Conservation (phyloP, 2,329 filamentous ascomycete species). For the Rutstroemia sp. region DNA sequence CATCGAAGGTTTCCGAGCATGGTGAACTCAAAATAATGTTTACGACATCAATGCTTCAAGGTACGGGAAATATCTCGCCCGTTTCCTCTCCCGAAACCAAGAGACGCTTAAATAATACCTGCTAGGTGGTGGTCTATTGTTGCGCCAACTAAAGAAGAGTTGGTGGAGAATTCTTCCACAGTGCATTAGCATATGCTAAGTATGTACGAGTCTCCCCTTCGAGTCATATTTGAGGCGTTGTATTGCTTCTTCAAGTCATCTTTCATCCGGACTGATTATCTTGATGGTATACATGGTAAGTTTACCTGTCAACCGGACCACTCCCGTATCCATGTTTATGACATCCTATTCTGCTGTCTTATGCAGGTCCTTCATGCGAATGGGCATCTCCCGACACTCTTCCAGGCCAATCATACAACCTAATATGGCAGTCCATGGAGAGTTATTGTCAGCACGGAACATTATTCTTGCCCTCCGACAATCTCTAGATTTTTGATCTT, state of each 20-base stretch:
- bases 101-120: neutral
- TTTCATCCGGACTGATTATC: no score
- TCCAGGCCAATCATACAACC: neutral
- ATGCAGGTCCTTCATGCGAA: neutral
- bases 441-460: no score
- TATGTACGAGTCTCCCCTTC: no score
- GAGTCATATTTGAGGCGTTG: no score
- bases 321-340: neutral
- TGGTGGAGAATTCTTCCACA: neutral
- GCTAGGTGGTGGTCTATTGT: neutral
- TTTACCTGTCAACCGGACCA: neutral
- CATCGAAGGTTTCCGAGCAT: neutral
- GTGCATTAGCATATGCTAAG: neutral
- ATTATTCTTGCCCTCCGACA: no score
- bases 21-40: neutral
- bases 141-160: neutral
- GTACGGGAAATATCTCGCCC: neutral
- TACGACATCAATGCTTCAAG: neutral
- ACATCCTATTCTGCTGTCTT: neutral
- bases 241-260: no score
- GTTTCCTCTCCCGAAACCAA: neutral
- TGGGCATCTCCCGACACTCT: neutral
- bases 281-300: neutral
- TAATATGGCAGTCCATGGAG: no score
- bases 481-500: no score